Conservation (phyloP, 1,139 yeast genomes). For the Pichia sp. region DNA sequence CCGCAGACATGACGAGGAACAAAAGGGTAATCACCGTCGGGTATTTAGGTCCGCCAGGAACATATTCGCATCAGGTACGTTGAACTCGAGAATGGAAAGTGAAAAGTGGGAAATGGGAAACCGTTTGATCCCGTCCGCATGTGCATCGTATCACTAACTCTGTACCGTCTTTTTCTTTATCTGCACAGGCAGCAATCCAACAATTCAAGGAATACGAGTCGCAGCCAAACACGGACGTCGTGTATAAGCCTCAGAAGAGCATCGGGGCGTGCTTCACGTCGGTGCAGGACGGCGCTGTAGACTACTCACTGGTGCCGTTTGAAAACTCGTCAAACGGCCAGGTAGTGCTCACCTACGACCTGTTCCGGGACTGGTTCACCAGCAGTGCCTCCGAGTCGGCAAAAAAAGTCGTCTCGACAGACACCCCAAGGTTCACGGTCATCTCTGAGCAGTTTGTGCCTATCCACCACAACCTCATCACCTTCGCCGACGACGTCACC, state of each 20-base stretch:
- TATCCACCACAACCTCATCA: constrained; percentile 73
- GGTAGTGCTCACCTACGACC: constrained; percentile 79
- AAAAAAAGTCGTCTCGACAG: background rate
- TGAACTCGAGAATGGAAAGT: background rate
- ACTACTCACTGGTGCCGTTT: constrained; percentile 81
- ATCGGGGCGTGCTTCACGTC: constrained; percentile 64
- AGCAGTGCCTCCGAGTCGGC: constrained; percentile 11
- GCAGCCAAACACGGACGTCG: constrained; percentile 7
- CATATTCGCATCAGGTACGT: constrained; percentile 71
- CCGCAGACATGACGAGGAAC: background rate
- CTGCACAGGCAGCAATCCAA: constrained; percentile 64
- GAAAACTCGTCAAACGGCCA: constrained; percentile 96
- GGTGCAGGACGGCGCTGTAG: constrained; percentile 43
- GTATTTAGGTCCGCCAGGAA: constrained; percentile 83
- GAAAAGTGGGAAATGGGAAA: background rate
- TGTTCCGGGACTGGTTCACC: constrained; percentile 62
- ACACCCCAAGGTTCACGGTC: constrained; percentile 40
- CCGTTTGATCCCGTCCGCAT: background rate
- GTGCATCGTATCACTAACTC: background rate
- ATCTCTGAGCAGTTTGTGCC: constrained; percentile 79
- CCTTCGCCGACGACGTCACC: constrained; percentile 42
- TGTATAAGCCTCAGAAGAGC: constrained; percentile 42
- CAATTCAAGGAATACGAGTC: constrained; percentile 47
- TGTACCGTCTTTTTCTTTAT: background rate
- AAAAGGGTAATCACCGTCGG: constrained; percentile 43